Base-by-base conservation (phyloP, 257 asterid genomes). In the Sherardia arvensis region DNA sequence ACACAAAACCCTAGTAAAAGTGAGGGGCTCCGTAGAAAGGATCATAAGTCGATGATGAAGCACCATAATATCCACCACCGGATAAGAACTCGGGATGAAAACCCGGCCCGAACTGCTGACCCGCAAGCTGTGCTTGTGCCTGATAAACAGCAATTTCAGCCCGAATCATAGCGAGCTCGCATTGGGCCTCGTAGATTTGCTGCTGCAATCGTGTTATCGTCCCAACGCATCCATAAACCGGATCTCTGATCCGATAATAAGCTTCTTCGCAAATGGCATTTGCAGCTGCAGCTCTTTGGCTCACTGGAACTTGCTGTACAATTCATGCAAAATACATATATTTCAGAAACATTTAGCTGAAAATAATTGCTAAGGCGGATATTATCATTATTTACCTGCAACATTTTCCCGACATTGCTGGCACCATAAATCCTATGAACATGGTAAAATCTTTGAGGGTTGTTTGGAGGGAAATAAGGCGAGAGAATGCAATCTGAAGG, bases 381-480 rank as follows among this genome's bases (percentile, higher is more conserved):
- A n/a, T n/a, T n/a, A n/a, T 1, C 5, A 20, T 57, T 29, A 1
- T 7, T 67, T 64, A 79, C 97, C 78, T 79, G 78, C 27, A 90
- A 85, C 32, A 87, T 76, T 71, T 87, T 84, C 14, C 64, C 84
- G 22, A 81, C 84, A 20, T 87, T 87, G 75, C 90, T 78, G 47
- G 97, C 95, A 18, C 95, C 95, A 59, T 71, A 90, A 65, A 90
- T 78, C 68, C 72, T 80, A 78, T 87, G 95, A 60, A 87, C 86
- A 12, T 69, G 74, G 32, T 71, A 66, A 54, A 87, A 90, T 76
- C 87, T 77, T 26, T 69, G 78, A 15, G 91, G 87, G 61, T 90
- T 78, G 12, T 66, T 71, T 40, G 94, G 66, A 25, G 97, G 97
- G 34, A 90, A 90, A 48, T 81, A 84, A 28, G 91, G 87, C 8